Conservation (phyloP, 371 early-diverging fungal species). For the Amoeboradix gromovi region DNA sequence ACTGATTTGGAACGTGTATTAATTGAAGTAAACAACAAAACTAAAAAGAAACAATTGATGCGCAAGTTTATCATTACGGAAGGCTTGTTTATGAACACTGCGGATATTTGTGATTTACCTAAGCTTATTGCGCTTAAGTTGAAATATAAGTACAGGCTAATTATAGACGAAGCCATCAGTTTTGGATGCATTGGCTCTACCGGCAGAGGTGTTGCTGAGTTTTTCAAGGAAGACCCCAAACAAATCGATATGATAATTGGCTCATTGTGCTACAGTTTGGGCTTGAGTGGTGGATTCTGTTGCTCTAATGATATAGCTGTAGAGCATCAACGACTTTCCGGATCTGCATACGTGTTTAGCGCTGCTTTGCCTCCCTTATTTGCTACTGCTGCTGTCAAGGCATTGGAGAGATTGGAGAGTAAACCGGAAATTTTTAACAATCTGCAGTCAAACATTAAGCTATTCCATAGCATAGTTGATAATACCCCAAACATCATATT, state of each 20-base stretch:
- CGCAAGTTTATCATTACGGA: slow-evolving; percentile 86
- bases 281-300: slow-evolving; percentile 85
- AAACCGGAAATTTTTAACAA: slow-evolving; percentile 3
- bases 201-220: slow-evolving; percentile 69
- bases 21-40: slow-evolving; percentile 16
- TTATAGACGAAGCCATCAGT: slow-evolving; percentile 81
- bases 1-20: slow-evolving; percentile 64
- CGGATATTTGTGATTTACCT: slow-evolving; percentile 62
- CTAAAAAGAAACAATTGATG: slow-evolving; percentile 43
- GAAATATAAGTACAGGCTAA: slow-evolving; percentile 83
- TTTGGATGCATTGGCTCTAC: slow-evolving; percentile 69
- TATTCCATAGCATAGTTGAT: slow-evolving; percentile 1
- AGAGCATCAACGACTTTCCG: slow-evolving; percentile 77
- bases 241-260: slow-evolving; percentile 83
- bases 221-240: slow-evolving; percentile 25
- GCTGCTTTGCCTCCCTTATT: slow-evolving; percentile 93
- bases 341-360: slow-evolving; percentile 82
- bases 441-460: slow-evolving; percentile 8
- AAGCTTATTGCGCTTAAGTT: slow-evolving; percentile 55
- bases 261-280: slow-evolving; percentile 52
- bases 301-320: slow-evolving; percentile 54
- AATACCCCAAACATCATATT: background rate
- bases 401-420: slow-evolving; percentile 30
- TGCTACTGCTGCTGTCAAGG: slow-evolving; percentile 57
- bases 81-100: slow-evolving; percentile 75